These are phyloP conservation scores for Scedosporium apiospermum DNA, from an alignment of 2,329 filamentous ascomycete species.

Conservation along the genomic window DNA sequence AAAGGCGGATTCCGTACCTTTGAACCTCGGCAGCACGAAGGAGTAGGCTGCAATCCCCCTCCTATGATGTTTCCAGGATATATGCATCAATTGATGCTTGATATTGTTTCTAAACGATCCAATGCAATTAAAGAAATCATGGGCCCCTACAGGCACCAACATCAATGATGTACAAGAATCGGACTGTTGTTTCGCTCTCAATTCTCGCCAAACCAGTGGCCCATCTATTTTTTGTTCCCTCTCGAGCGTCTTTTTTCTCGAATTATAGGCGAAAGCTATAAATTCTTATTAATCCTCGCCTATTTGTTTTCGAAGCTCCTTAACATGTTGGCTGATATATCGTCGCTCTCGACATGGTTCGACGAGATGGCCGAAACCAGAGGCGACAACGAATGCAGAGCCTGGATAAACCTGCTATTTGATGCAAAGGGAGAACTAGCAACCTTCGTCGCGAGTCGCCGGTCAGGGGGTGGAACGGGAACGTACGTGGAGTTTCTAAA, in stretches of 20 bases:
- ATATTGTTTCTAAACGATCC: too few species aligned
- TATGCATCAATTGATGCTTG: too few species aligned
- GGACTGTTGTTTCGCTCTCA: too few species aligned
- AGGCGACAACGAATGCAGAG: constrained; percentile 14
- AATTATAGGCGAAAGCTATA: neutral
- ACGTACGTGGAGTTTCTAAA: constrained; percentile 16
- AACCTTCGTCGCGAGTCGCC: constrained; percentile 13
- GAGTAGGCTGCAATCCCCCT: too few species aligned
- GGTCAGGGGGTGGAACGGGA: constrained; percentile 9
- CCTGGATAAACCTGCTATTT: constrained; percentile 12
- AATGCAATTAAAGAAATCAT: too few species aligned
- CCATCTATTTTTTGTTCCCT: neutral
- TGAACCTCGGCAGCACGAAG: too few species aligned
- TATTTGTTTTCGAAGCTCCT: neutral
- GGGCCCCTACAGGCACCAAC: too few species aligned
- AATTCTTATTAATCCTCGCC: neutral
- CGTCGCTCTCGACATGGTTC: constrained; percentile 11
- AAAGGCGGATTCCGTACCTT: too few species aligned
- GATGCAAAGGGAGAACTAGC: constrained; percentile 14
- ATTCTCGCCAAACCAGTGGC: too few species aligned
- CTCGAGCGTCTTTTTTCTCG: neutral
- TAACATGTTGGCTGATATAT: constrained; percentile 5
- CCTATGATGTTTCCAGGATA: too few species aligned
- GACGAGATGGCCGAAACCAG: constrained; percentile 14
- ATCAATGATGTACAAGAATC: too few species aligned